These are phyloP conservation scores for Biscutella laevigata DNA, from an alignment of 441 rosid genomes.

Conservation along the genomic window DNA sequence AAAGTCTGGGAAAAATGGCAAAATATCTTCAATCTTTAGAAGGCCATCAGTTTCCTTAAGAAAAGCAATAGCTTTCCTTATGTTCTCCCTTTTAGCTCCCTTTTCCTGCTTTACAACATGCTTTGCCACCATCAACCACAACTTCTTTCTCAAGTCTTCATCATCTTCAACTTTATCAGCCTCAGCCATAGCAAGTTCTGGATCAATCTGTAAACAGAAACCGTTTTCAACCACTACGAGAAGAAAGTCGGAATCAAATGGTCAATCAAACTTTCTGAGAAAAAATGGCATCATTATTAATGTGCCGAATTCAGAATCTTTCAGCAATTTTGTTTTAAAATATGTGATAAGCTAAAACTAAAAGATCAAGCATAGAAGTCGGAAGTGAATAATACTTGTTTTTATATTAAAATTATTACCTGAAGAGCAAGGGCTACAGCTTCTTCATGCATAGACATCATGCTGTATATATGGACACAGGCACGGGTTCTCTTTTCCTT, in stretches of 20 bases:
- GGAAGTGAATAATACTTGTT: too few species aligned
- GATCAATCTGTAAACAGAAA: constrained; percentile 70
- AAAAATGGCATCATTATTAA: neutral
- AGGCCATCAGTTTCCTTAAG: constrained; percentile 99
- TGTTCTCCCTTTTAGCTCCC: constrained; percentile 97
- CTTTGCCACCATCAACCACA: constrained; percentile 99
- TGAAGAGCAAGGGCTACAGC: constrained; percentile 99
- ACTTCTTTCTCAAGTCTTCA: constrained; percentile 96
- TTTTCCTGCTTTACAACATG: constrained; percentile 93
- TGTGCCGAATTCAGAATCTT: too few species aligned
- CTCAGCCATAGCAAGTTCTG: constrained; percentile 99
- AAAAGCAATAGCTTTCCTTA: constrained; percentile 94
- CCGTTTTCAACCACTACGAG: too few species aligned
- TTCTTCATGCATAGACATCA: constrained; percentile 99
- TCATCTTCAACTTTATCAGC: constrained; percentile 99
- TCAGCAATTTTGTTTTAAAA: constrained; percentile 9
- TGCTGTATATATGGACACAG: constrained; percentile 93
- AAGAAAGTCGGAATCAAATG: too few species aligned
- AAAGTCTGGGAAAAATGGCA: constrained; percentile 98
- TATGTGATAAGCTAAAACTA: constrained; percentile 5
- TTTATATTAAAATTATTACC: too few species aligned
- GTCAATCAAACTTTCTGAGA: neutral
- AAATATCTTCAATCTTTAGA: constrained; percentile 92
- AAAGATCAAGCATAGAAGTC: too few species aligned
- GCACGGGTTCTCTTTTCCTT: constrained; percentile 96